Evolutionary conservation across 192 early-diverging fungal genomes (phyloP), one percentile per base, ranked within the genome.

Genomic region (Tieghemiomyces parasiticus): DNA sequence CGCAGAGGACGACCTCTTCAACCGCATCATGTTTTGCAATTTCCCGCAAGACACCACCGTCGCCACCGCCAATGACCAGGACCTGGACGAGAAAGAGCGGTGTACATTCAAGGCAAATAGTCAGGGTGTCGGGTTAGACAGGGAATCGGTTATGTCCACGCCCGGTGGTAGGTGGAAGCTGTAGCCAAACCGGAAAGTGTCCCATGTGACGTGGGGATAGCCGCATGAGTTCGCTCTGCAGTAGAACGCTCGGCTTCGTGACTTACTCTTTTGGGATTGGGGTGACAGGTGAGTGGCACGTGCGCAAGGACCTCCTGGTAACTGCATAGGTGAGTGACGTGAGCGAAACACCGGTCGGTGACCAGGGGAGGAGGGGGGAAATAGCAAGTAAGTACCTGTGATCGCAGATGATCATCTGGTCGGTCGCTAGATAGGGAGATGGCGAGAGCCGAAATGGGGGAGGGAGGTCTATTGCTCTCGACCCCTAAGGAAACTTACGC

Each of bases 241-340:
- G 19, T 6, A 8, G 8, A 1, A 47, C 25, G 25, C 3, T 24
- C 46, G 3, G 2, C 20, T 22, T 3, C 12, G 10, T 45, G 20
- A 47, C 46, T 47, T 38, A 82, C 74, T 74, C 78, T 70, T 52
- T 74, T 67, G 26, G 81, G 81, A 56, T 78, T 71, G 38, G 79
- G 69, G 62, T 83, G 81, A 8, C 75, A 65, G 47, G 71, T 81
- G 32, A 83, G 62, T 9, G 81, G 81, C 16, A 82, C 60, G 60
- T 83, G 81, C 22, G 81, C 74, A 73, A 83, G 82, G 80, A 83
- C 81, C 62, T 83, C 81, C 65, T 83, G 81, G 65, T 82, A 79
- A 3, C 46, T 47, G 25, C 25, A 24, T 19, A 47, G 25, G 10
- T 22, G 2, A 8, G 46, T 19, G 25, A 47, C 25, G 20, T 24